Conservation (phyloP, 1,284 basidiomycete genomes). For the Agaricales sp. region DNA sequence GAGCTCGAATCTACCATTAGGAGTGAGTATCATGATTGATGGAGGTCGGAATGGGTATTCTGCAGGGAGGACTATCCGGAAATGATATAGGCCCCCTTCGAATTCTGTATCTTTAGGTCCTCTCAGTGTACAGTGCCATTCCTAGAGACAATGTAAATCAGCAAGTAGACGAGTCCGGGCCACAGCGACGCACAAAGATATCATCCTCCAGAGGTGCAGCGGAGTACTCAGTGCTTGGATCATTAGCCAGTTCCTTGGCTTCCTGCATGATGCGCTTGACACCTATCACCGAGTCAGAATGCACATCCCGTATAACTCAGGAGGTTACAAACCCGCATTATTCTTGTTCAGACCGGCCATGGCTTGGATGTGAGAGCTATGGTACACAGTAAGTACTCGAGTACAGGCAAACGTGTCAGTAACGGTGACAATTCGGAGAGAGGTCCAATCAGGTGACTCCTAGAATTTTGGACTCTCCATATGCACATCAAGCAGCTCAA, state of each 20-base stretch:
- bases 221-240: slow-evolving; percentile 73
- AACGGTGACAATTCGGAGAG: neutral
- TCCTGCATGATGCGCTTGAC: slow-evolving; percentile 97
- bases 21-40: slow-evolving; percentile 89
- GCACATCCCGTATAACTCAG: neutral
- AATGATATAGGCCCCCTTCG: slow-evolving; percentile 87
- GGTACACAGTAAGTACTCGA: neutral
- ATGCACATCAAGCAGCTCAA: slow-evolving; percentile 75
- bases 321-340: slow-evolving; percentile 52
- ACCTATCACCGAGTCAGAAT: no score
- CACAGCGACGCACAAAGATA: slow-evolving; percentile 54
- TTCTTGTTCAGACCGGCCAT: slow-evolving; percentile 67
- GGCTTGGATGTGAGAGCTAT: slow-evolving; percentile 7
- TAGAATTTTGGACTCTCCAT: slow-evolving; percentile 18
- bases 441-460: neutral
- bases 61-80: slow-evolving; percentile 83
- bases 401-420: neutral
- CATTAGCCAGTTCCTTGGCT: slow-evolving; percentile 78
- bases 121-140: slow-evolving; percentile 96
- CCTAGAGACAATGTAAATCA: slow-evolving; percentile 35
- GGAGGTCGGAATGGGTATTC: slow-evolving; percentile 95
- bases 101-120: slow-evolving; percentile 85
- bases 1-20: slow-evolving; percentile 90
- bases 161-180: slow-evolving; percentile 1
- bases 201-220: slow-evolving; percentile 44